Base-by-base conservation (phyloP, 441 rosid species). In the Gossypium lobatum region DNA sequence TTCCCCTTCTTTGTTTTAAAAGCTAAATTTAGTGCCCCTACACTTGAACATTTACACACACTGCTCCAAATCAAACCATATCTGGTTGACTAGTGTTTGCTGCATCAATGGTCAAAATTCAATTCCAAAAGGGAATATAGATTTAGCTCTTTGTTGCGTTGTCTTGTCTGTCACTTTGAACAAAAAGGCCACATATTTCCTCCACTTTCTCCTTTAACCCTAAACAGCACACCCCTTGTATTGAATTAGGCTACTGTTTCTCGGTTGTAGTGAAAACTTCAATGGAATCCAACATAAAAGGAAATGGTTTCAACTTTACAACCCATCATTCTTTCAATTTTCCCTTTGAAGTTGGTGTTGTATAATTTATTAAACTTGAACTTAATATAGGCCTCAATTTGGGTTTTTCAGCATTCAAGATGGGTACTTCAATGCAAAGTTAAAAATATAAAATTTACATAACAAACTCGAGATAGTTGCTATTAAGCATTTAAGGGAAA, bases 161-260 rank as follows among this genome's bases (percentile, higher is more conserved):
- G 70, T 59, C 71, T 53, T 26, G 28, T 20, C 25, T 31, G 2
- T 53, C 62, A 52, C 57, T 77, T 58, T 64, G 69, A 70, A 54
- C 57, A 23, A 66, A 74, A 76, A 52, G 46, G 75, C 70, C 31
- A 39, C 5, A 0, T 18, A 14, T 48, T 48, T 48, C 46, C 11
- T 39, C 7, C 17, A 64, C 80, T 72, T 81, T 82, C 64, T 52
- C 72, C 82, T 34, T 5, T 73, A 61, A 25, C 75, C 79, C 76
- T 53, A 77, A 50, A 81, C 69, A 31, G 28, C 0, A 39, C 61
- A 3, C 57, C 48, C 37, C 37, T 31, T 4, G 6, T 28, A 3
- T 72, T 67, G 58, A 72, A 76, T 26, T 26, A 48, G 68, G 42
- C 70, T 60, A 48, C 78, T 6, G 6, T 2, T 50, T 13, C 8